Evolutionary conservation across 768 basidiomycete genomes (phyloP).

Genomic region (Pleurotus giganteus): DNA sequence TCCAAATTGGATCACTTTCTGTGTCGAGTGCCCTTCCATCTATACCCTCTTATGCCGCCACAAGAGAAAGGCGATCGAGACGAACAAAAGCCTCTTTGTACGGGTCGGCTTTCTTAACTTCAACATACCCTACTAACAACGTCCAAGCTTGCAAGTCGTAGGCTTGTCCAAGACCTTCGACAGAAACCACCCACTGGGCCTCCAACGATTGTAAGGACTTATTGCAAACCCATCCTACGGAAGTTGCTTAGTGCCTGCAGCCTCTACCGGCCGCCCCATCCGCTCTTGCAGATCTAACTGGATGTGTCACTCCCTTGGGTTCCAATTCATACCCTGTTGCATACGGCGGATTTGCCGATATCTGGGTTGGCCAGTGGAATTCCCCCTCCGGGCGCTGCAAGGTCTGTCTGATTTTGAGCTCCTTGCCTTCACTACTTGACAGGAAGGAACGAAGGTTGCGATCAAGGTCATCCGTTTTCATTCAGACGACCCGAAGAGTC

Average conservation of each 20-base stretch:
- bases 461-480: conserved; percentile 5
- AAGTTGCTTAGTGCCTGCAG: neutral
- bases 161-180: neutral
- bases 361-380: conserved; percentile 3
- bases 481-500: neutral
- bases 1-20: neutral
- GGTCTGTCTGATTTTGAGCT: neutral
- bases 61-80: conserved; percentile 1
- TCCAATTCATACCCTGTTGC: neutral
- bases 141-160: neutral
- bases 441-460: neutral
- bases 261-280: neutral
- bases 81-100: neutral
- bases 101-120: neutral
- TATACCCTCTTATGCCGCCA: neutral
- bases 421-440: neutral
- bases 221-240: neutral
- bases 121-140: neutral
- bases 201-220: neutral
- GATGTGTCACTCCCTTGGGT: neutral
- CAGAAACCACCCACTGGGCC: neutral
- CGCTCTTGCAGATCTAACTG: neutral
- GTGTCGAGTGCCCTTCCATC: neutral
- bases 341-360: conserved; percentile 2
- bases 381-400: neutral